Conservation (phyloP, 2,329 filamentous ascomycete species). For the Fusarium sp. region DNA sequence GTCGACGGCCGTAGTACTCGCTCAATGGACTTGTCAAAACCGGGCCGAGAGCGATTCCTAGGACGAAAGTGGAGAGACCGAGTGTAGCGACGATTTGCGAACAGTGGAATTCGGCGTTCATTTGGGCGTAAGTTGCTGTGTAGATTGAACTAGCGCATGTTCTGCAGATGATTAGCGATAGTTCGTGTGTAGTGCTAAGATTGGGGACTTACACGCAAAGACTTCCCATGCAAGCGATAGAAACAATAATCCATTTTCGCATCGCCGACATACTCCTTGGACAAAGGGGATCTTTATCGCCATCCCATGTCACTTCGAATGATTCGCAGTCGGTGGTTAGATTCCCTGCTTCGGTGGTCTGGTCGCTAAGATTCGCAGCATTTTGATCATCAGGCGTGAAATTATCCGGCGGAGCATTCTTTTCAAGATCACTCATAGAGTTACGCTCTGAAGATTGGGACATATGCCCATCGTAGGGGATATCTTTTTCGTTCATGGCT, state of each 20-base stretch:
- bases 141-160: conserved; percentile 86
- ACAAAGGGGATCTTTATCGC: conserved; percentile 23
- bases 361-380: conserved; percentile 12
- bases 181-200: rapidly evolving
- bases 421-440: background rate
- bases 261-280: conserved; percentile 21
- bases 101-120: conserved; percentile 26
- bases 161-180: conserved; percentile 52
- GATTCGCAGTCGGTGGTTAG: background rate
- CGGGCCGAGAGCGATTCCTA: conserved; percentile 69
- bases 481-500: background rate
- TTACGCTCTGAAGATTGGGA: background rate
- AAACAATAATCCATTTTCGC: conserved; percentile 31
- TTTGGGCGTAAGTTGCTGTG: conserved; percentile 38
- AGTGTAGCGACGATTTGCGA: conserved; percentile 16
- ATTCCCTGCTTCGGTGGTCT: conserved; percentile 14
- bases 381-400: background rate
- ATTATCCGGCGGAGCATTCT: background rate
- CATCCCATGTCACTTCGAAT: conserved; percentile 18
- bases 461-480: background rate
- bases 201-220: conserved; percentile 20
- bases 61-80: conserved; percentile 34
- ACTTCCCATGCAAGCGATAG: conserved; percentile 25
- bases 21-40: conserved; percentile 69
- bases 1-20: conserved; percentile 78